Evolutionary conservation across 1,139 yeast species (phyloP), one percentile per base, ranked within the genome.

Genomic region (Taiozyma sp.): DNA sequence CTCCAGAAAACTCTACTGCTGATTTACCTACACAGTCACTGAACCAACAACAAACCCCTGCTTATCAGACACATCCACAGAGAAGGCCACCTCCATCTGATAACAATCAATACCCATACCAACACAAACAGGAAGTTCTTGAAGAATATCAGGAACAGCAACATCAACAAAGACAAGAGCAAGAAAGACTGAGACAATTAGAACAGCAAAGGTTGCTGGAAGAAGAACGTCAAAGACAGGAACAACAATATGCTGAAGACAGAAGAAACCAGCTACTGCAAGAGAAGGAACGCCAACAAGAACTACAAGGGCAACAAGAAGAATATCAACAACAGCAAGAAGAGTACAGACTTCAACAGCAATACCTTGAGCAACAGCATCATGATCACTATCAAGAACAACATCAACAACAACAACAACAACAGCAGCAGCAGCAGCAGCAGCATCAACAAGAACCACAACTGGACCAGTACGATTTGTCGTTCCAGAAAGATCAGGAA

Each of bases 211-310:
- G 52, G 40, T 64, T 62, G 52, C 67, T 61, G 44, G 53, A 54
- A 40, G 64, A 59, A 29, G 45, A 48, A 27, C 54, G 52, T 44
- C 52, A 58, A 38, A 55, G 55, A 29, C 54, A 47, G 36, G 53
- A 52, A 38, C 43, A 48, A 48, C 49, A 43, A 42, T 48, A 46
- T 30, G 54, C 55, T 23, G 51, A 55, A 45, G 56, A 50, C 44
- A 61, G 51, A 51, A 57, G 57, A 53, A 66, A 70, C 53, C 53
- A 69, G 49, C 61, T 70, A 1, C 61, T 42, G 23, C 39, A 29
- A 10, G 49, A 48, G 28, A 46, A 48, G 39, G 48, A 68, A 66
- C 68, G 51, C 23, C 49, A 47, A 19, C 51, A 48, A 43, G 29
- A 36, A 8, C 30, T 49, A 22, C 52, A 32, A 9, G 32, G 43